phyloP scores from a whole-genome alignment of 768 basidiomycete species.

The Leucosporidium yakuticum region DNA sequence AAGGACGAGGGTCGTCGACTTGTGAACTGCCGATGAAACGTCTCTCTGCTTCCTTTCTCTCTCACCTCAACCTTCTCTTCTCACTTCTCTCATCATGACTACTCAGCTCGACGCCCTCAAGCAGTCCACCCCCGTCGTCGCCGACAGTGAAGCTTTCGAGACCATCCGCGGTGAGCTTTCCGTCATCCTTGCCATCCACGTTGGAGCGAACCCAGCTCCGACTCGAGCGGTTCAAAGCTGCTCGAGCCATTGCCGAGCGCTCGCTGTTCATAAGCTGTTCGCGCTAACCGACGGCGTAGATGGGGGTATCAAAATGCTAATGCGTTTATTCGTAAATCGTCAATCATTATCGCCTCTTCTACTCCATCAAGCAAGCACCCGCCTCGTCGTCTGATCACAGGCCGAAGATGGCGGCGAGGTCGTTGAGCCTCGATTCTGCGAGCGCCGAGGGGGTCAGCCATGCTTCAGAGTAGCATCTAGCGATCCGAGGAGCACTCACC shows the following conservation, averaged over 20 bases:
- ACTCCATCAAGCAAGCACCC: too few relatives aligned
- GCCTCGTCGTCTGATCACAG: neutral
- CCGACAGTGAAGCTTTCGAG: constrained; percentile 92
- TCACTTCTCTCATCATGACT: constrained; percentile 39
- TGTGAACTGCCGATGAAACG: too few relatives aligned
- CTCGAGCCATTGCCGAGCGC: too few relatives aligned
- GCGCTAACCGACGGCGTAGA: too few relatives aligned
- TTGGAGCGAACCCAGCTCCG: neutral
- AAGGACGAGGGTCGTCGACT: too few relatives aligned
- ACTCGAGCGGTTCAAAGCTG: too few relatives aligned
- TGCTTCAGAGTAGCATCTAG: neutral
- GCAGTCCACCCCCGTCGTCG: constrained; percentile 83
- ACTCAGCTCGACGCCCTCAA: constrained; percentile 57
- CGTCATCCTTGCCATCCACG: neutral
- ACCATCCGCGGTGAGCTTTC: constrained; percentile 20
- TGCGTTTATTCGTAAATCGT: too few relatives aligned
- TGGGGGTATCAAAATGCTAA: too few relatives aligned
- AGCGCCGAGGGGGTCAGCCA: neutral
- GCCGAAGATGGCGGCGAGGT: constrained; percentile 24
- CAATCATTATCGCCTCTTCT: too few relatives aligned
- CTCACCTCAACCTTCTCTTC: too few relatives aligned
- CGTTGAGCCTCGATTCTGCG: constrained; percentile 21
- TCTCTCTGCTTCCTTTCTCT: too few relatives aligned
- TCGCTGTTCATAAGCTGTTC: too few relatives aligned
- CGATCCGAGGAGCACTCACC: constrained; percentile 6